A percentile compares a stretch with the other conserved stretches of the same genome.
phyloP scores from a whole-genome alignment of 805 yeast species.

The Zygotorulaspora florentina region DNA sequence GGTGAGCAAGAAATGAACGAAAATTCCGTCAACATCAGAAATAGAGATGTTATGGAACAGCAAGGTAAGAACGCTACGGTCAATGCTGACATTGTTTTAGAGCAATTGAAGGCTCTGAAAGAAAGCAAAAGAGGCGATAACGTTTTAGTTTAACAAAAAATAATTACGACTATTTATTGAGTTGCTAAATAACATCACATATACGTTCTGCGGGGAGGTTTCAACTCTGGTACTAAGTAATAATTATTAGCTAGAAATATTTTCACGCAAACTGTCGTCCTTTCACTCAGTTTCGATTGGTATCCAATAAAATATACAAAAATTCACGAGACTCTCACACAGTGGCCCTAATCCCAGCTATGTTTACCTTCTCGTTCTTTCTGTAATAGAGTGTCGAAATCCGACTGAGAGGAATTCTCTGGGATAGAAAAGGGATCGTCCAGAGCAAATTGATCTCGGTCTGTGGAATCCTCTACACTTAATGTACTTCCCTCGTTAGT shows the following conservation, averaged over 20 bases:
- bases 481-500: background rate
- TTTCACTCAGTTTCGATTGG: too few species aligned
- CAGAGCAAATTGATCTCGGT: slow-evolving; percentile 3
- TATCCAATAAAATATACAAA: too few species aligned
- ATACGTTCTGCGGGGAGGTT: too few species aligned
- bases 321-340: too few species aligned
- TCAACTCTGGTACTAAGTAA: too few species aligned
- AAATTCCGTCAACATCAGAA: slow-evolving; percentile 86
- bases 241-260: too few species aligned
- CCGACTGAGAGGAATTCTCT: slow-evolving; percentile 15
- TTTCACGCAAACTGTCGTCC: too few species aligned
- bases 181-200: too few species aligned
- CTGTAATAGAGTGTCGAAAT: slow-evolving; percentile 19
- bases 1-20: slow-evolving; percentile 89
- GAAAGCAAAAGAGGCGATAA: slow-evolving; percentile 74
- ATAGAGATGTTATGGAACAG: slow-evolving; percentile 88
- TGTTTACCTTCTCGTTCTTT: slow-evolving; percentile 16
- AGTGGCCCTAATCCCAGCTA: background rate
- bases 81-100: slow-evolving; percentile 63
- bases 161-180: background rate
- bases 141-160: slow-evolving; percentile 31
- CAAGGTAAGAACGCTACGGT: slow-evolving; percentile 91
- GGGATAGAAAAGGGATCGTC: slow-evolving; percentile 9
- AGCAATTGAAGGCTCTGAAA: slow-evolving; percentile 63
- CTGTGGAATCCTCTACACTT: background rate